Evolutionary conservation across 805 yeast genomes (phyloP).

Genomic region (Candida koratica): DNA sequence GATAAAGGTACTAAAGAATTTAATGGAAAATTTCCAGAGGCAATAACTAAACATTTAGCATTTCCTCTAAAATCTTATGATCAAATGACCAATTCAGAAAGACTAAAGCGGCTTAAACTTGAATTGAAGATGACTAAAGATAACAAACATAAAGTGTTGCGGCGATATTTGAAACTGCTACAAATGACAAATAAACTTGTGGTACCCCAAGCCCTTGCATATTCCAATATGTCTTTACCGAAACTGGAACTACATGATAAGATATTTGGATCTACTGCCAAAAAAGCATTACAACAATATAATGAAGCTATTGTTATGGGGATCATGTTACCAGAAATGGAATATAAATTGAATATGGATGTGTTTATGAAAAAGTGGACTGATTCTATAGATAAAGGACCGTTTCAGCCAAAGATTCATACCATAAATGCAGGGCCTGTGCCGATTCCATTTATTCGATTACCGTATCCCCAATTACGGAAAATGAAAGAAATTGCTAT

Average conservation of each 20-base stretch:
- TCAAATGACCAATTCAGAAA: constrained; percentile 7
- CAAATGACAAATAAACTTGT: constrained; percentile 27
- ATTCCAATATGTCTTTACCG: constrained; percentile 15
- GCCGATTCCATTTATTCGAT: constrained; percentile 24
- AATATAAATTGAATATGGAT: constrained; percentile 28
- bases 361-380: constrained; percentile 21
- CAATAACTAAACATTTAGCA: constrained; percentile 9
- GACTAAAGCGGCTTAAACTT: constrained; percentile 13
- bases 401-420: constrained; percentile 28
- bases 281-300: constrained; percentile 26
- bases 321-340: constrained; percentile 31
- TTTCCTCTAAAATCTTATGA: constrained; percentile 9
- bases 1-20: constrained; percentile 9
- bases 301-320: constrained; percentile 30
- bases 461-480: constrained; percentile 21
- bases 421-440: constrained; percentile 31
- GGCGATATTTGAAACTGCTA: constrained; percentile 26
- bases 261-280: constrained; percentile 12
- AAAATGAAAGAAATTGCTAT: constrained; percentile 26
- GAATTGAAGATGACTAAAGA: constrained; percentile 13
- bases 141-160: constrained; percentile 18
- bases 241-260: constrained; percentile 7
- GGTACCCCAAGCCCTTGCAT: constrained; percentile 30
- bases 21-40: constrained; percentile 10
- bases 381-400: constrained; percentile 32